Evolutionary conservation across 1,284 basidiomycete species (phyloP).

Genomic region (Austropuccinia psidii): DNA sequence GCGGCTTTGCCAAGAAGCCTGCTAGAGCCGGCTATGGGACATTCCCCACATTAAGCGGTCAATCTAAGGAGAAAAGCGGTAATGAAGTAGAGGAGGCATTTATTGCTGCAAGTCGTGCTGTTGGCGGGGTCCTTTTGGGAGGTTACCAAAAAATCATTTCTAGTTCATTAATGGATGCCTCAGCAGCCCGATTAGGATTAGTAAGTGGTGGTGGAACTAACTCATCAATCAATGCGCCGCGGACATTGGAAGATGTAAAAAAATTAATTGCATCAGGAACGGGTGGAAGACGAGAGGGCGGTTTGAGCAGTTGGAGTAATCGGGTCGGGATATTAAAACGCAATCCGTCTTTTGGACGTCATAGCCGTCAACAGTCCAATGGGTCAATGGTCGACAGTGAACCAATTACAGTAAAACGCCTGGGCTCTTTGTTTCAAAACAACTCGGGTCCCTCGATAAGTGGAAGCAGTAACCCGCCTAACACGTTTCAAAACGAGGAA

Average conservation of each 20-base stretch:
- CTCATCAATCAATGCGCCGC: conserved; percentile 2
- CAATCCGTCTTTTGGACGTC: neutral
- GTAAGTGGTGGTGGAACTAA: neutral
- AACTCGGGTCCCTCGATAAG: neutral
- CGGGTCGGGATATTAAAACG: conserved; percentile 10
- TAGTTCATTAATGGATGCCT: neutral
- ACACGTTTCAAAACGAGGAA: neutral
- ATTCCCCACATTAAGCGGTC: neutral
- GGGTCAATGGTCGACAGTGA: neutral
- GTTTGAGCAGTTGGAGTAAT: neutral
- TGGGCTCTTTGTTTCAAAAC: conserved; percentile 12
- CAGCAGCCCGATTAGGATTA: neutral
- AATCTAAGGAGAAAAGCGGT: neutral
- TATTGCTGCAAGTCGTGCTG: conserved; percentile 10
- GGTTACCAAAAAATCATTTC: conserved; percentile 26
- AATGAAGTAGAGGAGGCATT: conserved; percentile 23
- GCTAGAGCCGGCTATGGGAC: neutral
- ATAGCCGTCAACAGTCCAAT: neutral
- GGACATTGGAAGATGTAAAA: conserved; percentile 23
- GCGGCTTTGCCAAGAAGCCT: neutral
- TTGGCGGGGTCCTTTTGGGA: conserved; percentile 10
- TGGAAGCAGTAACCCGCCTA: neutral
- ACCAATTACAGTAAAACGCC: neutral
- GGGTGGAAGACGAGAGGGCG: neutral
- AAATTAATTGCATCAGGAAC: conserved; percentile 17